phyloP scores from a whole-genome alignment of 768 basidiomycete genomes.

The Hygrocybe punicea region DNA sequence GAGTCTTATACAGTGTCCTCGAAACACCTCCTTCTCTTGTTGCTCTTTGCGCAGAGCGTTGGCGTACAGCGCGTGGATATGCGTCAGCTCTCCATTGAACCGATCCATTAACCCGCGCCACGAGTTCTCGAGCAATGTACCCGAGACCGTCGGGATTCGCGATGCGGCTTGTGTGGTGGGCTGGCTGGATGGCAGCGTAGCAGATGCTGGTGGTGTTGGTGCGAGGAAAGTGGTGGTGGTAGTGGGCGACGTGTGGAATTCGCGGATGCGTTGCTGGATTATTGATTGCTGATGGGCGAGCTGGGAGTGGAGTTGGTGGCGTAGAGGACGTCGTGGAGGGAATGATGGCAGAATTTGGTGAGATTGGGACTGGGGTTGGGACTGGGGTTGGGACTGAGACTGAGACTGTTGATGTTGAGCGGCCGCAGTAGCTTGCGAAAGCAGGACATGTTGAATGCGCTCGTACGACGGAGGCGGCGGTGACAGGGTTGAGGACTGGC shows the following conservation, averaged over 20 bases:
- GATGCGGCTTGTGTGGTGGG: not conserved
- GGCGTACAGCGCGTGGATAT: conserved; percentile 31
- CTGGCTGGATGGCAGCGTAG: not conserved
- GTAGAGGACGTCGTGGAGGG: conserved; percentile 1
- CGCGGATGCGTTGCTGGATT: not conserved
- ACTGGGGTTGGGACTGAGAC: not conserved
- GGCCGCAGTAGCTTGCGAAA: not conserved
- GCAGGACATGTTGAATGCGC: not conserved
- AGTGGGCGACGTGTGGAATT: not conserved
- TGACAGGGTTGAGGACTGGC: not conserved
- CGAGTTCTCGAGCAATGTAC: conserved; percentile 25
- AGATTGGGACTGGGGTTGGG: not conserved
- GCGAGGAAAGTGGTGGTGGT: not conserved
- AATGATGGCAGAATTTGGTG: not conserved
- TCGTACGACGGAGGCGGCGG: not conserved
- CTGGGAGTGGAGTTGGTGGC: not conserved
- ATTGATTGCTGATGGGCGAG: not conserved
- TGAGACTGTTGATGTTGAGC: not conserved
- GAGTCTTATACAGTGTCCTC: conserved; percentile 28
- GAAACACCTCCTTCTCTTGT: conserved; percentile 30
- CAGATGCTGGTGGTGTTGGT: not conserved
- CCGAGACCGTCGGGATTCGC: not conserved
- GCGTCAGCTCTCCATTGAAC: conserved; percentile 27
- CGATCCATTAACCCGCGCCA: conserved; percentile 31
- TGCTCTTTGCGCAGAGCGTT: conserved; percentile 30